Evolutionary conservation across 2,329 filamentous ascomycete species (phyloP).

Genomic region (Sclerotinia sclerotiorum): DNA sequence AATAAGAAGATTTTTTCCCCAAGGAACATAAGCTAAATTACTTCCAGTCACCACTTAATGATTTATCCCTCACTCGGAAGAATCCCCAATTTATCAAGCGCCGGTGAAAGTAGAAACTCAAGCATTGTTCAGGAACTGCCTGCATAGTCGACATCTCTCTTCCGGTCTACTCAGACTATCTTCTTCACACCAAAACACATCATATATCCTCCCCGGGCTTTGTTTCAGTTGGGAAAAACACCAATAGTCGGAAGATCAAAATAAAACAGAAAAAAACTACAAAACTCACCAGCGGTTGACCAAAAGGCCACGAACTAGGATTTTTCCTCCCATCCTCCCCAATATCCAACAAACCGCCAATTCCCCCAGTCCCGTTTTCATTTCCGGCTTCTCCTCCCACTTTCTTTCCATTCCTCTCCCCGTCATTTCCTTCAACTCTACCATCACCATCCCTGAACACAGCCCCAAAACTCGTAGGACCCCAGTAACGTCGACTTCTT

Average conservation of each 20-base stretch:
- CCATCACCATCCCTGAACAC: constrained; percentile 31
- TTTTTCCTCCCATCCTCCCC: constrained; percentile 34
- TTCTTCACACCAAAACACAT: background rate
- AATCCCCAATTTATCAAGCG: background rate
- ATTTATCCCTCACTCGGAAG: background rate
- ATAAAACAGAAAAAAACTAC: background rate
- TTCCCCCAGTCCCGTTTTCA: constrained; percentile 6
- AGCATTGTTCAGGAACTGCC: background rate
- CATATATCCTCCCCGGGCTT: background rate
- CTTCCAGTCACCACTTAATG: background rate
- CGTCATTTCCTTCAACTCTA: background rate
- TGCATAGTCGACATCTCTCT: background rate
- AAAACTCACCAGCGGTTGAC: constrained; percentile 29
- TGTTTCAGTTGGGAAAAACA: background rate
- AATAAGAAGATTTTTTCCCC: too few species aligned
- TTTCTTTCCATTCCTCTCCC: background rate
- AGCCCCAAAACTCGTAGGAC: constrained; percentile 37
- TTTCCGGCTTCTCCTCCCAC: background rate
- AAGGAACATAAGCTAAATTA: background rate
- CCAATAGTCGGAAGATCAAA: background rate
- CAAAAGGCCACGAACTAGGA: constrained; percentile 29
- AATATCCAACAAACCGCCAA: constrained; percentile 33
- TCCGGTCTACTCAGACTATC: background rate
- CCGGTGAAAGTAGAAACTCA: background rate
- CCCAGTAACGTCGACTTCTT: constrained; percentile 33